Percentiles rank a stretch among this genome's conserved stretches.
phyloP scores from a whole-genome alignment of 1,284 basidiomycete species.

The Thelephora terrestris region DNA sequence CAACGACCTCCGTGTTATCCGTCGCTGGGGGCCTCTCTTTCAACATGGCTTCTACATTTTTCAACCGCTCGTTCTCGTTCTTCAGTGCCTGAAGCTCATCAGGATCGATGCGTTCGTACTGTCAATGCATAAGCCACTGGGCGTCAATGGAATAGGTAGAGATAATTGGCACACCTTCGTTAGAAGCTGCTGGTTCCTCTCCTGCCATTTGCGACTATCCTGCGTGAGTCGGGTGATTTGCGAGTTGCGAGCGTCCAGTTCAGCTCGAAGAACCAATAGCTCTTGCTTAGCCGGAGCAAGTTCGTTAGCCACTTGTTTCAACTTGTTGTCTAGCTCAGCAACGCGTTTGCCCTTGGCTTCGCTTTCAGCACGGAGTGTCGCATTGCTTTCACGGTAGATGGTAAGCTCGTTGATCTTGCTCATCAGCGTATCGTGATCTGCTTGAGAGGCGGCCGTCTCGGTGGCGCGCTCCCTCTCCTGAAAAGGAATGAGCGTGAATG shows the following conservation, averaged over 20 bases:
- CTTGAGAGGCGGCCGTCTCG: constrained; percentile 58
- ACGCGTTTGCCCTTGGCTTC: constrained; percentile 58
- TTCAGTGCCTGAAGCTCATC: constrained; percentile 79
- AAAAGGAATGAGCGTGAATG: constrained; percentile 4
- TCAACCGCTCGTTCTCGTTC: constrained; percentile 52
- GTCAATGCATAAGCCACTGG: neutral
- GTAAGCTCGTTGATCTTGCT: constrained; percentile 86
- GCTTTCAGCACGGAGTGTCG: constrained; percentile 70
- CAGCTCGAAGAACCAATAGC: constrained; percentile 57
- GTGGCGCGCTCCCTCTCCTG: constrained; percentile 75
- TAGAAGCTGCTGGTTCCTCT: constrained; percentile 71
- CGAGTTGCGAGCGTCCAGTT: constrained; percentile 60
- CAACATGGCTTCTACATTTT: constrained; percentile 27
- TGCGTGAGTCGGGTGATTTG: constrained; percentile 69
- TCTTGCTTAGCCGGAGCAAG: constrained; percentile 73
- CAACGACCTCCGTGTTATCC: neutral
- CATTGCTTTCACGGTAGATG: constrained; percentile 82
- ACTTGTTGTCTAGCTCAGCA: constrained; percentile 52
- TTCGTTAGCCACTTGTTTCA: constrained; percentile 50
- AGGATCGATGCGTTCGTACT: constrained; percentile 86
- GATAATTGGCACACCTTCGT: constrained; percentile 45
- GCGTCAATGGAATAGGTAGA: neutral
- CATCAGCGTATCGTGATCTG: constrained; percentile 77
- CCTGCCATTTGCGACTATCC: constrained; percentile 79
- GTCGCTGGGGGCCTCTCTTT: neutral